These are phyloP conservation scores for Viridothelium virens DNA, from an alignment of 495 filamentous ascomycete species.

Conservation along the genomic window DNA sequence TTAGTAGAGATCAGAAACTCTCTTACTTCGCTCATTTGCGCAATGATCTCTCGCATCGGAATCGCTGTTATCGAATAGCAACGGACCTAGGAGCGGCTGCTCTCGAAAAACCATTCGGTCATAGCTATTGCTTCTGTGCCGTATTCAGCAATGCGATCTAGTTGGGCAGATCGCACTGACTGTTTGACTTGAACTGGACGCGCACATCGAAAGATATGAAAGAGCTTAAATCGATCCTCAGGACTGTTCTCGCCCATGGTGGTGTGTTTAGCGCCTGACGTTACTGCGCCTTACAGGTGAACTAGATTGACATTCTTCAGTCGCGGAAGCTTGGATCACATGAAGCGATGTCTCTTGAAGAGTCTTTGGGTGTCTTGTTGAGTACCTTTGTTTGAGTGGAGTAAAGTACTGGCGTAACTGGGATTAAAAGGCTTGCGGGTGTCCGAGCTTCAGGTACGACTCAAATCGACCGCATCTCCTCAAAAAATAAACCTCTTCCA, in stretches of 20 bases:
- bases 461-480: no score
- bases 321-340: no score
- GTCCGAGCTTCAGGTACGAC: neutral
- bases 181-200: conserved; percentile 35
- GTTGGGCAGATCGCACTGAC: conserved; percentile 16
- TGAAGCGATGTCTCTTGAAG: no score
- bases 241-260: neutral
- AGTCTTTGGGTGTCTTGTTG: no score
- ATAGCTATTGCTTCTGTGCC: conserved; percentile 31
- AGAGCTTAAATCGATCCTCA: conserved; percentile 5
- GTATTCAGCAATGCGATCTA: conserved; percentile 16
- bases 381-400: no score
- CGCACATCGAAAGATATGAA: conserved; percentile 6
- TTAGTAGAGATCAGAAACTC: neutral
- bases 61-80: conserved; percentile 81
- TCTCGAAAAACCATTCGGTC: conserved; percentile 50
- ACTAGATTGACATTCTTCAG: no score
- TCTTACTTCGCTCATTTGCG: conserved; percentile 66
- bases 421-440: neutral
- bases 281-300: neutral
- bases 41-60: conserved; percentile 84
- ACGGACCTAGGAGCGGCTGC: conserved; percentile 62
- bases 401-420: neutral
- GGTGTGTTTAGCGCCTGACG: neutral
- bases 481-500: neutral